A percentile compares a stretch with the other conserved stretches of the same genome.
Evolutionary conservation across 2,329 filamentous ascomycete genomes (phyloP).

Genomic region (Alternaria angustiovoidea): DNA sequence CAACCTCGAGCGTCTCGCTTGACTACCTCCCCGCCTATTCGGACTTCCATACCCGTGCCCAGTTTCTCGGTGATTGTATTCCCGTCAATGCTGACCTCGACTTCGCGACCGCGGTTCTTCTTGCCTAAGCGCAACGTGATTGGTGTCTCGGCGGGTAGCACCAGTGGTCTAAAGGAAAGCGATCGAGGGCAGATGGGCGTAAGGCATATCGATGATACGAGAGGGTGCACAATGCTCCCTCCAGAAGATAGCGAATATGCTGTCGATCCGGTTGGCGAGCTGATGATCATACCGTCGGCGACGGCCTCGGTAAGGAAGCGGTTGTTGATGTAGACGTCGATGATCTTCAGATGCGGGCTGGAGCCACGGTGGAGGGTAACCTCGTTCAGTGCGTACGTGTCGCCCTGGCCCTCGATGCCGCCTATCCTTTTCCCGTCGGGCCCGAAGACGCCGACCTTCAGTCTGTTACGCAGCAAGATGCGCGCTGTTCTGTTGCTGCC

Average conservation of each 20-base stretch:
- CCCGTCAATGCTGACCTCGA: slow-evolving; percentile 61
- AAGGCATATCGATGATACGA: slow-evolving; percentile 86
- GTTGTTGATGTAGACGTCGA: slow-evolving; percentile 89
- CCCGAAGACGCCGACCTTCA: slow-evolving; percentile 86
- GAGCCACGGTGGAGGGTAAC: slow-evolving; percentile 91
- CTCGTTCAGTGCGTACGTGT: slow-evolving; percentile 85
- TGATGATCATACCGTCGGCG: slow-evolving; percentile 93
- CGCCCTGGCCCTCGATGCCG: slow-evolving; percentile 39
- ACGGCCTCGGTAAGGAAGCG: slow-evolving; percentile 92
- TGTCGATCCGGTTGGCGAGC: slow-evolving; percentile 92
- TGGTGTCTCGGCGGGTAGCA: slow-evolving; percentile 84
- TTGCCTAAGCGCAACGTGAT: slow-evolving; percentile 83
- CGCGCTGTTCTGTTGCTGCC: slow-evolving; percentile 77
- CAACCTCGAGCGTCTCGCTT: slow-evolving; percentile 55
- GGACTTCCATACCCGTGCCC: slow-evolving; percentile 70
- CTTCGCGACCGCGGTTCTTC: slow-evolving; percentile 58
- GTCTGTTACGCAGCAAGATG: slow-evolving; percentile 83
- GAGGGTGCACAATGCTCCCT: slow-evolving; percentile 91
- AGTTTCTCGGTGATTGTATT: slow-evolving; percentile 55
- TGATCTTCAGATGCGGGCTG: slow-evolving; percentile 87
- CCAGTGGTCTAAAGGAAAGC: slow-evolving; percentile 88
- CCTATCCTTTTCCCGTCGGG: slow-evolving; percentile 64
- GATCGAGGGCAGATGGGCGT: slow-evolving; percentile 95
- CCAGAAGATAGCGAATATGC: slow-evolving; percentile 95
- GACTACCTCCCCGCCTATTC: slow-evolving; percentile 87